phyloP scores from a whole-genome alignment of 306 rosid genomes.

The Rosa persica region DNA sequence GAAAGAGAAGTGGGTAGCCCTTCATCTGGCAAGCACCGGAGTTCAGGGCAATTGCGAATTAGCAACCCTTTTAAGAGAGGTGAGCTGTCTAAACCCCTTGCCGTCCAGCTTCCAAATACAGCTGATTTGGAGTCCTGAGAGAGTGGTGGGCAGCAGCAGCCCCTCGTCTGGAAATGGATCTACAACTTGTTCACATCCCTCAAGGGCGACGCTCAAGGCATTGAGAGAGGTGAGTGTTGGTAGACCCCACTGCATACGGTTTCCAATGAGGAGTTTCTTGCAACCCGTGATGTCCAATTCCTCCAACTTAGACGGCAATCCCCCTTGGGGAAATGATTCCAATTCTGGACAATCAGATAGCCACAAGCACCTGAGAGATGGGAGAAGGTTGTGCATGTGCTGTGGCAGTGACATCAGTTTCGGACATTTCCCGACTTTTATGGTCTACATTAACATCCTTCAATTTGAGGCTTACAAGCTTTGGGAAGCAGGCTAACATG shows the following conservation, averaged over 20 bases:
- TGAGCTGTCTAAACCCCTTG: too few species aligned
- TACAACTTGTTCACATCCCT: not conserved
- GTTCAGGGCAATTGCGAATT: too few species aligned
- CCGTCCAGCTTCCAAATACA: not conserved
- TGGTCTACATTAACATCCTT: not conserved
- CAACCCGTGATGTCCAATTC: not conserved
- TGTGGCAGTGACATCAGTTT: not conserved
- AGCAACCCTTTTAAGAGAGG: too few species aligned
- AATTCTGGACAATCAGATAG: conserved; percentile 12
- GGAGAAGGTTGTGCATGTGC: conserved; percentile 9
- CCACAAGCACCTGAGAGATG: not conserved
- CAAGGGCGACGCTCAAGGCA: fast-evolving
- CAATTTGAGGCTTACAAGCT: not conserved
- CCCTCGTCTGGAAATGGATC: conserved; percentile 23
- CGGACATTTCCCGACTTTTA: too few species aligned
- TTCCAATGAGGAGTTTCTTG: conserved; percentile 12
- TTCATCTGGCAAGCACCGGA: too few species aligned
- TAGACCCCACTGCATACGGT: conserved; percentile 25
- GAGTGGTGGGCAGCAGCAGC: conserved; percentile 27
- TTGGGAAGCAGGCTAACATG: not conserved
- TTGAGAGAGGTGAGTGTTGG: not conserved
- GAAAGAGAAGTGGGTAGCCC: conserved; percentile 12
- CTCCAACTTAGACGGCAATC: conserved; percentile 13
- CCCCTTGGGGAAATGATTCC: conserved; percentile 19
- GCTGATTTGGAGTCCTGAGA: fast-evolving